A percentile compares a stretch with the other conserved stretches of the same genome.
Evolutionary conservation across 176 grass and related monocot genomes (phyloP).

Genomic region (Carex scoparia): DNA sequence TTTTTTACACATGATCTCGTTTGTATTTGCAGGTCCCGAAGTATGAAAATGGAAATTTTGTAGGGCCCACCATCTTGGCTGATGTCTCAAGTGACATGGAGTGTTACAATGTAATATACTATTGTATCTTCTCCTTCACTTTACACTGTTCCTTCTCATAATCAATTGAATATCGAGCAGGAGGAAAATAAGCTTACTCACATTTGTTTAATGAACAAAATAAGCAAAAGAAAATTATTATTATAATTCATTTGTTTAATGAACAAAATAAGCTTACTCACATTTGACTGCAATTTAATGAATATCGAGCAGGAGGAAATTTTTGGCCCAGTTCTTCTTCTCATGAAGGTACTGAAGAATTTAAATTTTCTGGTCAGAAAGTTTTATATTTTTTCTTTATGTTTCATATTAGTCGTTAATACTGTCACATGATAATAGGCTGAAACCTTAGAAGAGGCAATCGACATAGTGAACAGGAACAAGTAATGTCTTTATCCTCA

Average conservation of each 20-base stretch:
- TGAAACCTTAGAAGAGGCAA: constrained; percentile 78
- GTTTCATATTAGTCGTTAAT: constrained; percentile 6
- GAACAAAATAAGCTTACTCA: constrained; percentile 7
- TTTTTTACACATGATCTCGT: background rate
- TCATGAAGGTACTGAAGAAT: constrained; percentile 74
- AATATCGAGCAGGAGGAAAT: constrained; percentile 57
- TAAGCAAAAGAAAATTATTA: constrained; percentile 39
- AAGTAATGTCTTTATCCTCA: constrained; percentile 41
- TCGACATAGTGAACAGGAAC: constrained; percentile 83
- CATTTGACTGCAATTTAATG: constrained; percentile 10
- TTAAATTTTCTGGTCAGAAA: background rate
- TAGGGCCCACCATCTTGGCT: constrained; percentile 85
- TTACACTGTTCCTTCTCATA: background rate
- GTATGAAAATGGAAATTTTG: constrained; percentile 79
- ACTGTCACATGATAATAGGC: constrained; percentile 44
- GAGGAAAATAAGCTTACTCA: too few relatives aligned
- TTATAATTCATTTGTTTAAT: background rate
- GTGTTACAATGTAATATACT: constrained; percentile 67
- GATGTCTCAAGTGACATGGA: constrained; percentile 82
- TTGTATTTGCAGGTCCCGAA: constrained; percentile 51
- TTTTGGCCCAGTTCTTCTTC: constrained; percentile 90
- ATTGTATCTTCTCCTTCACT: background rate
- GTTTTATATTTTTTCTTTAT: background rate
- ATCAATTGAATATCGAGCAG: background rate
- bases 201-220: too few relatives aligned